A percentile compares a stretch with the other conserved stretches of the same genome.
phyloP scores from a whole-genome alignment of 148 eudicot genomes.

The Vaccinium myrtillus region DNA sequence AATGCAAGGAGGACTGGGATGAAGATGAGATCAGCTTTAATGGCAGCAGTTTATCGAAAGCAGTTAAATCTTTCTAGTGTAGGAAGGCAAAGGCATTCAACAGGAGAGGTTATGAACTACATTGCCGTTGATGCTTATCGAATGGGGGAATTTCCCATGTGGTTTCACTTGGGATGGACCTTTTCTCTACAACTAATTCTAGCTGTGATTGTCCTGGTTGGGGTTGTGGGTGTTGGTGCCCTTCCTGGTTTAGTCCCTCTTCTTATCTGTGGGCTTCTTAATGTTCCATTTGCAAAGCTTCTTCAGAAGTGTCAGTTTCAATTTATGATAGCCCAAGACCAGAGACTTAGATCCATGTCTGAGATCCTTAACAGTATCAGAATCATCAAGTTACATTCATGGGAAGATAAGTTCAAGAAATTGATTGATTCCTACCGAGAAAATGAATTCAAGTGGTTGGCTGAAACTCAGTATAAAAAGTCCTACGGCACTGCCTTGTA shows the following conservation, averaged over 20 bases:
- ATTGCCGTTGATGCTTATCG: constrained; percentile 66
- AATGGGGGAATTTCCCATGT: constrained; percentile 59
- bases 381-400: constrained; percentile 64
- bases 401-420: constrained; percentile 62
- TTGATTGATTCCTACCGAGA: constrained; percentile 42
- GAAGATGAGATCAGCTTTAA: constrained; percentile 66
- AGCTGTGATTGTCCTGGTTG: constrained; percentile 33
- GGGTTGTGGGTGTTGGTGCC: constrained; percentile 48
- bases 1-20: constrained; percentile 50
- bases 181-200: constrained; percentile 37
- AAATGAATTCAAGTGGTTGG: constrained; percentile 49
- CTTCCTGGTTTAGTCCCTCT: constrained; percentile 55
- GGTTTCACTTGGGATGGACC: constrained; percentile 51
- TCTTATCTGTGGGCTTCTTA: constrained; percentile 42
- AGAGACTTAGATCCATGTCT: constrained; percentile 50
- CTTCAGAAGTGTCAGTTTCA: constrained; percentile 49
- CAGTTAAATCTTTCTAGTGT: constrained; percentile 53
- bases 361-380: constrained; percentile 64
- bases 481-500: constrained; percentile 40
- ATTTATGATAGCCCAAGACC: constrained; percentile 56
- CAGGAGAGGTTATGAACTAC: constrained; percentile 60
- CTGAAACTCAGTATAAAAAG: constrained; percentile 32
- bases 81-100: constrained; percentile 55
- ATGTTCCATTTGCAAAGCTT: constrained; percentile 38
- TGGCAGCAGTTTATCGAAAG: constrained; percentile 62